Base-by-base conservation (phyloP, 257 asterid genomes). In the Fraxinus americana region DNA sequence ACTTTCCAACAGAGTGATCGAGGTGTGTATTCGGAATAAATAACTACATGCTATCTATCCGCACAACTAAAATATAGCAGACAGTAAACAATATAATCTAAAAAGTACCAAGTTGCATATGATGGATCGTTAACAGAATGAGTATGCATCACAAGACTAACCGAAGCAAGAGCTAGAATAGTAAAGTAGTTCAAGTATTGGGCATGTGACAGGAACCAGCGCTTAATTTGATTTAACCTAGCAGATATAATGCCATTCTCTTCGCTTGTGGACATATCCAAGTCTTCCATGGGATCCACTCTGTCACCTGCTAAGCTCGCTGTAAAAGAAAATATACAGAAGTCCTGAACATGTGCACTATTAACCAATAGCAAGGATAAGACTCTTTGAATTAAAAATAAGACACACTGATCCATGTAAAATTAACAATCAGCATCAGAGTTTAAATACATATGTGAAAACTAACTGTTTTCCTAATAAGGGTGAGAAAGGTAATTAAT, bases 91-190 rank as follows among this genome's bases (percentile, higher is more conserved):
- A 19, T 4, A 52, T 14, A 19, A 52, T 19, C 63, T 52, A 52
- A 17, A 52, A 63, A 9, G 14, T 21, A 4, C 12, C 2, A 10
- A 25, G 30, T 8, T 23, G 34, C 16, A 63, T 9, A 4, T 17
- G 32, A 27, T 38, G 19, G 21, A 27, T 36, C 43, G 59, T 38
- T 3, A 14, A 39, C 59, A 38, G 16, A 70, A n/a, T 39, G 57
- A 25, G 34, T 7, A 19, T 71, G 75, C n/a, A 38, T 71, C 0
- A 36, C 7, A 66, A 30, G 74, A 68, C 87, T 88, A 78, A 91
- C 97, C 90, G 97, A 92, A 70, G 97, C 96, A 77, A 92, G 97
- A 80, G 89, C 69, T 79, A 92, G 77, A 77, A 92, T 88, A 13
- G 90, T 88, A 83, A 91, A 86, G 90, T 89, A 91, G 85, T 92